Evolutionary conservation across 768 basidiomycete genomes (phyloP).

Genomic region (Trametes cinnabarina): DNA sequence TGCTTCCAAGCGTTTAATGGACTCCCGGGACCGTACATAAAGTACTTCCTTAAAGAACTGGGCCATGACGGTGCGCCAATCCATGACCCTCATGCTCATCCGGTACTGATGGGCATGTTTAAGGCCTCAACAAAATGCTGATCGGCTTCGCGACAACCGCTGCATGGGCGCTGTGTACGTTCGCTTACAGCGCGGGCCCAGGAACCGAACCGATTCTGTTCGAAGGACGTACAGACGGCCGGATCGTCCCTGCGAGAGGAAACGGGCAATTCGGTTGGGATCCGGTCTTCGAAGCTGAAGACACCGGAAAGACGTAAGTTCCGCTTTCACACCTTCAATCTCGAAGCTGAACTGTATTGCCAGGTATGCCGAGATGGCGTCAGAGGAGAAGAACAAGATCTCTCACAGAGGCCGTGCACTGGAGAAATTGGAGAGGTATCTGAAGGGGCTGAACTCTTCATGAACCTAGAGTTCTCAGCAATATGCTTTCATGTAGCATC

Average conservation of each 20-base stretch:
- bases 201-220: constrained; percentile 74
- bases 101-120: background rate
- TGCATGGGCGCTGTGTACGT: constrained; percentile 93
- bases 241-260: constrained; percentile 86
- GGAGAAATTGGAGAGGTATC: constrained; percentile 49
- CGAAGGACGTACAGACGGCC: constrained; percentile 86
- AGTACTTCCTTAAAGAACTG: constrained; percentile 78
- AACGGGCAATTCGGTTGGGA: constrained; percentile 88
- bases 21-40: constrained; percentile 97
- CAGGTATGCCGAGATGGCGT: constrained; percentile 70
- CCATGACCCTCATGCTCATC: background rate
- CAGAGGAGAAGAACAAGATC: constrained; percentile 59
- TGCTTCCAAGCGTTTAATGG: constrained; percentile 87
- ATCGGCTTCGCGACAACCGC: constrained; percentile 70
- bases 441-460: constrained; percentile 23
- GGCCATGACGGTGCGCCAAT: constrained; percentile 72
- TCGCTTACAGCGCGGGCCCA: constrained; percentile 89
- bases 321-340: background rate
- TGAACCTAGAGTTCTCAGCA: no score
- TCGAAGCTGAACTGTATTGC: background rate
- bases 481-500: no score
- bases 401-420: constrained; percentile 67
- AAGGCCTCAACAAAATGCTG: constrained; percentile 81
- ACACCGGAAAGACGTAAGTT: constrained; percentile 71
- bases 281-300: constrained; percentile 76